phyloP scores from a whole-genome alignment of 1,284 basidiomycete species.

The Cutaneotrichosporon mucoides region DNA sequence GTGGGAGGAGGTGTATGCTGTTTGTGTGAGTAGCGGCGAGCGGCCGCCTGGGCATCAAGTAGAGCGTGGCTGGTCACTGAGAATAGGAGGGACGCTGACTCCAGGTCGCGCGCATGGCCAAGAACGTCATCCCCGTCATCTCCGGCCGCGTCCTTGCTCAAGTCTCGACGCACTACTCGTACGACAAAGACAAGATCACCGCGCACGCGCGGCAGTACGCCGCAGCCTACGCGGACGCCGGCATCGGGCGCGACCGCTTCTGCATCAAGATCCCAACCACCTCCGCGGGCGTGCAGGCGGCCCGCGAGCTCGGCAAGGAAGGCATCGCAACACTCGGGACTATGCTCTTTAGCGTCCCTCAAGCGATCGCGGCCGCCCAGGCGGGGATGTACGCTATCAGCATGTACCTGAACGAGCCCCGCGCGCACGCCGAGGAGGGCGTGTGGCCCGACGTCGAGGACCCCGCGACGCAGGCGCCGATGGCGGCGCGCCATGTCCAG shows the following conservation, averaged over 20 bases:
- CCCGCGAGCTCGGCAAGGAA: conserved; percentile 22
- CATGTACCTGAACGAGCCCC: conserved; percentile 35
- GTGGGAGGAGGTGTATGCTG: conserved; percentile 31
- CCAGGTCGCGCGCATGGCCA: conserved; percentile 16
- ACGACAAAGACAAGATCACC: conserved; percentile 17
- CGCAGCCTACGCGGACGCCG: conserved; percentile 17
- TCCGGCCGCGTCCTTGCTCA: conserved; percentile 23
- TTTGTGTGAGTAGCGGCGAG: conserved; percentile 23
- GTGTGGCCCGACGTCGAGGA: conserved; percentile 28
- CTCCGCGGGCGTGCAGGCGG: conserved; percentile 33
- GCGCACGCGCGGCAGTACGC: conserved; percentile 17
- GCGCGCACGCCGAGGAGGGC: conserved; percentile 14
- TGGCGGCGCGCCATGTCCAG: conserved; percentile 30
- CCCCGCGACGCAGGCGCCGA: conserved; percentile 19
- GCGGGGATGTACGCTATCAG: conserved; percentile 39
- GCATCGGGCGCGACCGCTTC: conserved; percentile 26
- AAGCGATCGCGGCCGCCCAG: conserved; percentile 40
- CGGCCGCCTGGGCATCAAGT: too few relatives aligned
- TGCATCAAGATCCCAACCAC: conserved; percentile 44
- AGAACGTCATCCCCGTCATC: conserved; percentile 20
- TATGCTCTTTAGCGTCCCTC: conserved; percentile 31
- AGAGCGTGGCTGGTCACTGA: too few relatives aligned
- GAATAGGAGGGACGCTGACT: too few relatives aligned
- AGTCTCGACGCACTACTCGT: conserved; percentile 14
- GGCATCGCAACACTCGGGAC: conserved; percentile 42